phyloP scores from a whole-genome alignment of 2,329 filamentous ascomycete genomes.

The Mycogone perniciosa region DNA sequence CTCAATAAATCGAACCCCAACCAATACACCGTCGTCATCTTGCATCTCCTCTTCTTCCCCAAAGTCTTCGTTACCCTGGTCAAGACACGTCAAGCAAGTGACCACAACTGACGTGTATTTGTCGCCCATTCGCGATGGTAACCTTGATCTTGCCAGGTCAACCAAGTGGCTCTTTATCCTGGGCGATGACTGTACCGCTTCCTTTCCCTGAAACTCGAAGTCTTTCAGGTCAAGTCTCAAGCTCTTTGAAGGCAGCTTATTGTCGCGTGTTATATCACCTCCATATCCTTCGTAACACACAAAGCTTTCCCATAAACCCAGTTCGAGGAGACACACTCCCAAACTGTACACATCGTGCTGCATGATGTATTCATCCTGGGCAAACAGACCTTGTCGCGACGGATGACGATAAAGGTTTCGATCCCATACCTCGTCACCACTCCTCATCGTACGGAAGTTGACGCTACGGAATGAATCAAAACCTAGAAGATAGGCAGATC shows the following conservation, averaged over 20 bases:
- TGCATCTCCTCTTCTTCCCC: conserved; percentile 21
- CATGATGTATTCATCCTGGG: conserved; percentile 38
- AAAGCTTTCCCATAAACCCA: conserved; percentile 41
- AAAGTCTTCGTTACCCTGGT: conserved; percentile 24
- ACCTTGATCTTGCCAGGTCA: conserved; percentile 6
- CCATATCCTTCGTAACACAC: conserved; percentile 16
- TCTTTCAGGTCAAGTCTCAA: background rate
- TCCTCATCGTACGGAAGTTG: conserved; percentile 10
- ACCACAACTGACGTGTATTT: conserved; percentile 26
- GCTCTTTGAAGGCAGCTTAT: conserved; percentile 2
- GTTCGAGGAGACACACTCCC: conserved; percentile 47
- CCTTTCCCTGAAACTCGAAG: background rate
- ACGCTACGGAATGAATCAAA: conserved; percentile 18
- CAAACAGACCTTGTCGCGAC: conserved; percentile 34
- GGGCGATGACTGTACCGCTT: background rate
- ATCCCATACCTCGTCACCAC: conserved; percentile 29
- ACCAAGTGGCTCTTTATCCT: conserved; percentile 14
- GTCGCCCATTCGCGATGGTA: conserved; percentile 23
- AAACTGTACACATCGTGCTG: conserved; percentile 53
- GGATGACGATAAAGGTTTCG: conserved; percentile 48
- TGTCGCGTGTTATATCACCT: background rate
- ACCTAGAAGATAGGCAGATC: conserved; percentile 12
- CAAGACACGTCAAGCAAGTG: conserved; percentile 31
- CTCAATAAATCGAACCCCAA: conserved; percentile 25
- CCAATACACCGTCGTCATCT: conserved; percentile 25